A percentile compares a stretch with the other conserved stretches of the same genome.
Conservation (phyloP, 164 flowering plant species). For the Vitis cinerea region DNA sequence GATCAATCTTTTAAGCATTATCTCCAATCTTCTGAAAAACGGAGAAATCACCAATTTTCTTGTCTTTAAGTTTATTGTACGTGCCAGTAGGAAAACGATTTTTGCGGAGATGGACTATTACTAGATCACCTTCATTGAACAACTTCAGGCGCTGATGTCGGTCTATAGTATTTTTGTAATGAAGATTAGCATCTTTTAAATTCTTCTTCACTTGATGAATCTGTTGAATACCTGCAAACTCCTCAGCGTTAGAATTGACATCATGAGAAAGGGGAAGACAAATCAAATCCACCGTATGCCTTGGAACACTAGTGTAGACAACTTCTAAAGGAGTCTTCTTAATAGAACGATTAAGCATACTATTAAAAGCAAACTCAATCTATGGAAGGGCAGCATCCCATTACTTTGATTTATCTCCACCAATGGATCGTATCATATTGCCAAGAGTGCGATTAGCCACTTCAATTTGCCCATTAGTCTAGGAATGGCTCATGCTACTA, state of each 20-base stretch:
- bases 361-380: slow-evolving; percentile 3
- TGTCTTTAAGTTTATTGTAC: no score
- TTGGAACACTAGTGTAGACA: neutral
- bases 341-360: neutral
- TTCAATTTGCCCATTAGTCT: neutral
- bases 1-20: neutral
- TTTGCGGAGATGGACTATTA: neutral
- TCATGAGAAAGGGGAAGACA: neutral
- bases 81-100: no score
- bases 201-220: neutral
- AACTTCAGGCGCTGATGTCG: neutral
- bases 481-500: neutral
- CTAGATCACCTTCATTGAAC: neutral
- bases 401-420: neutral
- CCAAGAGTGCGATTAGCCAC: neutral
- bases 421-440: neutral
- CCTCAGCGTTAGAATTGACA: neutral
- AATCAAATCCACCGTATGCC: neutral
- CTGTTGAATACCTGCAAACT: neutral
- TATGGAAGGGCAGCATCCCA: neutral
- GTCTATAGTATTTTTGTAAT: neutral
- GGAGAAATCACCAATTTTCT: no score
- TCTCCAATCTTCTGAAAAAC: no score
- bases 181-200: neutral
- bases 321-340: neutral